Evolutionary conservation across 2,329 filamentous ascomycete species (phyloP).

Genomic region (Zarea fungicola): DNA sequence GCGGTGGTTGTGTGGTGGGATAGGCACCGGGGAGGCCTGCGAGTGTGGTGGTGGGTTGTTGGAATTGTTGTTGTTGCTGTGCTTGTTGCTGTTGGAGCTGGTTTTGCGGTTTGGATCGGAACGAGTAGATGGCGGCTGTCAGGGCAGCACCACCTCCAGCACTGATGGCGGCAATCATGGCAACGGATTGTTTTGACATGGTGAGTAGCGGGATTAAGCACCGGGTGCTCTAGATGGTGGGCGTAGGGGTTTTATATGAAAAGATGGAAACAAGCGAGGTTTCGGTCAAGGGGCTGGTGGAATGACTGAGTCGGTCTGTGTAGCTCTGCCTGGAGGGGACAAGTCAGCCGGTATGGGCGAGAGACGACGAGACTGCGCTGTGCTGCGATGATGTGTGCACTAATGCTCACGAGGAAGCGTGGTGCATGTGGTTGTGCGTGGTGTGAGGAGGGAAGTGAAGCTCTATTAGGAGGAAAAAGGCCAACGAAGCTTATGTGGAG

Average conservation of each 20-base stretch:
- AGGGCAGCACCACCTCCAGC: slow-evolving; percentile 71
- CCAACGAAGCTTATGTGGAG: slow-evolving; percentile 1
- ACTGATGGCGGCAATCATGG: slow-evolving; percentile 69
- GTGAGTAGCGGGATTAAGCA: slow-evolving; percentile 23
- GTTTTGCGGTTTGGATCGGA: slow-evolving; percentile 44
- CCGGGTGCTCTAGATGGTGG: slow-evolving; percentile 4
- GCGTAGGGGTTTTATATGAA: slow-evolving; percentile 17
- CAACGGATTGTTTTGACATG: slow-evolving; percentile 77
- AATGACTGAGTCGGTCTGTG: neutral
- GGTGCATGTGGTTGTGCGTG: neutral
- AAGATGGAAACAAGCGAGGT: neutral
- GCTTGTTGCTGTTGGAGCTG: slow-evolving; percentile 26
- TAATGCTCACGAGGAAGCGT: neutral
- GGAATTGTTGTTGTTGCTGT: slow-evolving; percentile 13
- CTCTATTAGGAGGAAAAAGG: neutral
- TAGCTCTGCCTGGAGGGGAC: neutral
- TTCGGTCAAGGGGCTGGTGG: neutral
- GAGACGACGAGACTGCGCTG: neutral
- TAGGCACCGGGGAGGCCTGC: slow-evolving; percentile 26
- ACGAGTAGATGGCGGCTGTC: slow-evolving; percentile 62
- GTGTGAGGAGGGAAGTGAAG: neutral
- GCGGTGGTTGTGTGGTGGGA: slow-evolving; percentile 20
- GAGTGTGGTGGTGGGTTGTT: slow-evolving; percentile 22
- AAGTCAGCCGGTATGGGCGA: neutral
- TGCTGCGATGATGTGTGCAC: neutral